Conservation (phyloP, 495 filamentous ascomycete species). For the Penicillium manginii region DNA sequence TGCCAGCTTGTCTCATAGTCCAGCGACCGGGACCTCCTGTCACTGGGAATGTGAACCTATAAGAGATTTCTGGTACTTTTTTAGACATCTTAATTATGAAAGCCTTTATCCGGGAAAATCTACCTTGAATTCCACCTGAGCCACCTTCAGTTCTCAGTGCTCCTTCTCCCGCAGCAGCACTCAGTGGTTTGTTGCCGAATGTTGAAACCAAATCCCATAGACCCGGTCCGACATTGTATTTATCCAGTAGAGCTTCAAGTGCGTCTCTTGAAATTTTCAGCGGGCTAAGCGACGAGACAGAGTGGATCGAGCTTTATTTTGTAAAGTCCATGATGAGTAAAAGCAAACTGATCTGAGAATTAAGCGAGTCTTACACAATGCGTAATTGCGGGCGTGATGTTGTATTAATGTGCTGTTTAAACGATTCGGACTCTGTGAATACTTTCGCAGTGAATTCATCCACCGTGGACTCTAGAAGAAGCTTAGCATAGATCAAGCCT, state of each 20-base stretch:
- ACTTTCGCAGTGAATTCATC: background rate
- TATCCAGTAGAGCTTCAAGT: background rate
- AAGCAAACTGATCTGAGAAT: background rate
- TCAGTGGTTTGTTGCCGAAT: slow-evolving; percentile 7
- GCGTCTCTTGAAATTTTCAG: slow-evolving; percentile 2
- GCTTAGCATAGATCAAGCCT: no score
- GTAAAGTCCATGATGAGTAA: background rate
- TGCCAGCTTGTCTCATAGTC: slow-evolving; percentile 22
- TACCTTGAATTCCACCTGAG: slow-evolving; percentile 3
- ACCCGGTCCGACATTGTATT: background rate
- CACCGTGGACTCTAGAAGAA: background rate
- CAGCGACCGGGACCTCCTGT: slow-evolving; percentile 3
- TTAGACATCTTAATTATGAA: background rate
- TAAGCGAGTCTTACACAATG: background rate
- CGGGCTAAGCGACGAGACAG: background rate
- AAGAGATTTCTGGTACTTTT: slow-evolving; percentile 1
- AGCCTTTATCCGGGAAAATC: no score
- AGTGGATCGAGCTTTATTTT: background rate
- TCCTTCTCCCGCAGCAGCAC: slow-evolving; percentile 1
- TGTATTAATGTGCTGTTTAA: background rate
- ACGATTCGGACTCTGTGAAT: slow-evolving; percentile 1
- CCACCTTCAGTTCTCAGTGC: background rate
- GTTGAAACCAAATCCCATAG: slow-evolving; percentile 9
- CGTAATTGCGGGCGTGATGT: background rate
- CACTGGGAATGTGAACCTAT: slow-evolving; percentile 7